A percentile compares a stretch with the other conserved stretches of the same genome.
Evolutionary conservation across 345 rosid species (phyloP).

Genomic region (Hypericum androsaemum): DNA sequence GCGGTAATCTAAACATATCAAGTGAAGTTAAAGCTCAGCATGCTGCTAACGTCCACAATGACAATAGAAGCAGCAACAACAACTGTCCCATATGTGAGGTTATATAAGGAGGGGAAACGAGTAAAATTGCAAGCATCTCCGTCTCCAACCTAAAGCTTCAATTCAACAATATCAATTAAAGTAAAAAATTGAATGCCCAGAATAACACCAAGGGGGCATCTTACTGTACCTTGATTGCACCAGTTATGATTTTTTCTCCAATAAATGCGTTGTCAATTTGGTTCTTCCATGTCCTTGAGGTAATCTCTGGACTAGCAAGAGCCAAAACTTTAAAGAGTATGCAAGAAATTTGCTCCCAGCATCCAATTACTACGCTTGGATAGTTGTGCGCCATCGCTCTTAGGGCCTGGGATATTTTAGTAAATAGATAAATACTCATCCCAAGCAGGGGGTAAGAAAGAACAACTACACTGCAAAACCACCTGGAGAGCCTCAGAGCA

Average conservation of each 20-base stretch:
- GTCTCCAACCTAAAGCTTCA: no score
- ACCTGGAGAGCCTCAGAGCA: conserved; percentile 94
- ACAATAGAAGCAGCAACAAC: no score
- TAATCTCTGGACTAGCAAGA: conserved; percentile 35
- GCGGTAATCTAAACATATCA: no score
- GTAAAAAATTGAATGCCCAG: no score
- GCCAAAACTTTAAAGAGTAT: conserved; percentile 42
- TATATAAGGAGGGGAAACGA: no score
- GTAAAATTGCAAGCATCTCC: no score
- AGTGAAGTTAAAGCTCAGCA: no score
- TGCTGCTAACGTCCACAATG: no score
- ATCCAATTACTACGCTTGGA: conserved; percentile 46
- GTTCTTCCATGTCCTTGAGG: conserved; percentile 40
- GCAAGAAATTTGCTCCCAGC: conserved; percentile 54
- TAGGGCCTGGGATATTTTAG: conserved; percentile 46
- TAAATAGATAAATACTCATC: conserved; percentile 1
- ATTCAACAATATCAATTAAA: no score
- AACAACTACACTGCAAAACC: conserved; percentile 5
- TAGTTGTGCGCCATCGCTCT: conserved; percentile 74
- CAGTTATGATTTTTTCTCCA: conserved; percentile 70
- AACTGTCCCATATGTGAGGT: no score
- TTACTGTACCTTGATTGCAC: conserved; percentile 56
- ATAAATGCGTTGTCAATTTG: conserved; percentile 39
- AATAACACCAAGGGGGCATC: no score
- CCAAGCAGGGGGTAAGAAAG: background rate